Base-by-base conservation (phyloP, 495 filamentous ascomycete genomes). In the Darksidea phi region DNA sequence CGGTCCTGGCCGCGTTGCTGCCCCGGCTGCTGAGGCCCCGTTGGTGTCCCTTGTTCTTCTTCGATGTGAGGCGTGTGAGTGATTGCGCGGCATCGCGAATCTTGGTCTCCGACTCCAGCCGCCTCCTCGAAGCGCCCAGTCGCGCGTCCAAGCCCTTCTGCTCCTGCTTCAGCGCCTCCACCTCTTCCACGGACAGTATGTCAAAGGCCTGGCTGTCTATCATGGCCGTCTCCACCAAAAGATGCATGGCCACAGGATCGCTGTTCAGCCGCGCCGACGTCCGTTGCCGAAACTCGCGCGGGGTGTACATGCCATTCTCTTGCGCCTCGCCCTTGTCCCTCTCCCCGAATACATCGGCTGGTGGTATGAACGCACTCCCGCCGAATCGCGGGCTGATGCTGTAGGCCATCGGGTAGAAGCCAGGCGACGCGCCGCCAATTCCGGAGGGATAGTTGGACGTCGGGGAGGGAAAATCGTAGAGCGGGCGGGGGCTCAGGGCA, bases 201-300 rank as follows among this genome's bases (percentile, higher is more conserved):
- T 94, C 87, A 71, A 84, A 97, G 58, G 84, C 75, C 66, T 84
- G 83, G 72, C 90, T 93, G 73, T 98, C 94, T 42, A 83, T 83
- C 61, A 97, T 84, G 10, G 94, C 94, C 25, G 90, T 97, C 75
- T 97, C 93, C 63, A 93, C 92, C 54, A 98, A 79, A 15, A 98
- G 78, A 73, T 97, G 95, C 74, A 96, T 82, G 10, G 79, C 77
- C 20, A 88, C 80, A 10, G 81, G 82, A 66, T 88, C 85, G 57
- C 43, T 56, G 54, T 59, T 63, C 23, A 67, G 46, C 37, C 49
- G 42, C 3, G 61, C 56, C 20, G 64, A 65, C 41, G 42, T 43
- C 15, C 66, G 61, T 34, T 58, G 32, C 21, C 48, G 28, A 21
- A 43, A 54, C 18, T 50, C 57, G 43, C 61, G 63, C 28, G 57